Base-by-base conservation (phyloP, 176 grass and related monocot genomes). In the Rhipidocladum racemiflorum region DNA sequence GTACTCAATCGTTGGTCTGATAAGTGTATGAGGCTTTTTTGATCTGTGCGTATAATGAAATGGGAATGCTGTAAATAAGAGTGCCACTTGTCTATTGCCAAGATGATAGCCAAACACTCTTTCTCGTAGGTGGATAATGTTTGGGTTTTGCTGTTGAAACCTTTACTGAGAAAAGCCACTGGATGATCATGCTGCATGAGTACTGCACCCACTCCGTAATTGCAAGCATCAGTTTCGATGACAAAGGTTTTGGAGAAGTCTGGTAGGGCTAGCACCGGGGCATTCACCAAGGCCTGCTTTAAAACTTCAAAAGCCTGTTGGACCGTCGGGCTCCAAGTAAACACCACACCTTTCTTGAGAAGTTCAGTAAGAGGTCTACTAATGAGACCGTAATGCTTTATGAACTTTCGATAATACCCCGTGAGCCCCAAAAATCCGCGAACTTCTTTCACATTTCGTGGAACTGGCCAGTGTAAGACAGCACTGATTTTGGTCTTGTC, bases 361-460 rank as follows among this genome's bases (percentile, higher is more conserved):
- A 32, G 30, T 1, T 32, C 30, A 1, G 30, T 32, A 32, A 32
- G 30, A 32, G 30, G 30, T 32, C 2, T 32, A 32, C 30, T 32
- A 32, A 32, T 32, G 1, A 2, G 2, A 1, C 30, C 30, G 2
- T 32, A 32, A 2, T 32, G 30, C 30, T 32, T 32, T 32, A 32
- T 32, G 30, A 32, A 32, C 2, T 32, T 55, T 0, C 20, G 51
- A 6, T 55, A 55, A 1, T n/a, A 55, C 1, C 51, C 20, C 0
- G 20, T 20, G 1, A 55, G 5, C 0, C 51, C 51, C 0, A 55
- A 0, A 7, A 55, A 55, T 9, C 21, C 51, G 0, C 51, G 6
- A 1, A 55, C 1, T 0, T 55, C 21, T 2, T 2, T 16, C 0
- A 55, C 51, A 0, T 4, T 21, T 1, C 21, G 6, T 0, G 51